phyloP scores from a whole-genome alignment of 768 basidiomycete species.

The Suillus bovinus region DNA sequence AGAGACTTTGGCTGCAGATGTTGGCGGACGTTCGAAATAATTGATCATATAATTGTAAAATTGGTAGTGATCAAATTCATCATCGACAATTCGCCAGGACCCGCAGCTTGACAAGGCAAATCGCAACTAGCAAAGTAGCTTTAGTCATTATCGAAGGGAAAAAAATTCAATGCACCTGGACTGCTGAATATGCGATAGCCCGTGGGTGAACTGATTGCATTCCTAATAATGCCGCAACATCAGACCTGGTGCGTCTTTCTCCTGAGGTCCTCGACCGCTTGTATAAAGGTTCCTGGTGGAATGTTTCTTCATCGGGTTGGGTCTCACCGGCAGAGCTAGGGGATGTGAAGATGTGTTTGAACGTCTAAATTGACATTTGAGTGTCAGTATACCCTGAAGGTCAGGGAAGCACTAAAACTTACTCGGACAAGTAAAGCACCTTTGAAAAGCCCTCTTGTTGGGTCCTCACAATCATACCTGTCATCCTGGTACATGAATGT shows the following conservation, averaged over 20 bases:
- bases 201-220: conserved; percentile 17
- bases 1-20: neutral
- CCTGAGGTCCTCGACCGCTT: conserved; percentile 1
- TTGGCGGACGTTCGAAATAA: conserved; percentile 12
- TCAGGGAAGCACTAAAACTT: neutral
- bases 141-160: too few species aligned
- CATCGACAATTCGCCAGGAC: conserved; percentile 12
- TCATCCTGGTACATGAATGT: conserved; percentile 16
- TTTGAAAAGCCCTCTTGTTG: conserved; percentile 20
- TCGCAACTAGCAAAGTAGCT: too few species aligned
- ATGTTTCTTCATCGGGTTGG: neutral
- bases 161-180: conserved; percentile 17
- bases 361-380: conserved; percentile 5
- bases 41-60: conserved; percentile 17
- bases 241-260: conserved; percentile 10
- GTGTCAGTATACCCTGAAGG: neutral
- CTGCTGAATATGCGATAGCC: conserved; percentile 25
- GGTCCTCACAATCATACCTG: conserved; percentile 13
- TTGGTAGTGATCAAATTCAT: conserved; percentile 13
- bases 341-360: conserved; percentile 21
- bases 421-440: conserved; percentile 17
- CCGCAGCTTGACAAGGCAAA: neutral
- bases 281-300: neutral
- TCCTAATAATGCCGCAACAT: conserved; percentile 11
- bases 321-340: conserved; percentile 16